A percentile compares a stretch with the other conserved stretches of the same genome.
phyloP scores from a whole-genome alignment of 2,329 filamentous ascomycete genomes.

The Peltaster fructicola region DNA sequence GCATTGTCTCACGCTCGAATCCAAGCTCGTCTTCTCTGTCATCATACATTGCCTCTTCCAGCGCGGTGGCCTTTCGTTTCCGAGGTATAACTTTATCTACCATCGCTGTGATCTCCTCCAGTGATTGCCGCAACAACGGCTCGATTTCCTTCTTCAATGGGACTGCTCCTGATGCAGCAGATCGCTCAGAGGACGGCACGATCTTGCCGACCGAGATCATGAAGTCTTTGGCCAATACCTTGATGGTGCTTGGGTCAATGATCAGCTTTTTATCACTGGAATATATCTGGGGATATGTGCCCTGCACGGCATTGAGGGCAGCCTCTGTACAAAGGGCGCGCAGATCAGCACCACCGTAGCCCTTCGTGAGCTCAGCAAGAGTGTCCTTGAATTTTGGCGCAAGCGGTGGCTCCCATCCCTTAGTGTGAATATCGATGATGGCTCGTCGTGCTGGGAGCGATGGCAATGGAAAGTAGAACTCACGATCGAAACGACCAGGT shows the following conservation, averaged over 20 bases:
- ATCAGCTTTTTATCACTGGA: slow-evolving; percentile 73
- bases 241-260: slow-evolving; percentile 70
- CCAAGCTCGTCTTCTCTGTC: slow-evolving; percentile 67
- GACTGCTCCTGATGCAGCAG: slow-evolving; percentile 65
- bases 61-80: slow-evolving; percentile 68
- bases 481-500: slow-evolving; percentile 86
- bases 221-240: slow-evolving; percentile 82
- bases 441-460: slow-evolving; percentile 61
- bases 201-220: slow-evolving; percentile 96
- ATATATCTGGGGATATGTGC: slow-evolving; percentile 94
- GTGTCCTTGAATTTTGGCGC: slow-evolving; percentile 62
- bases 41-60: slow-evolving; percentile 90
- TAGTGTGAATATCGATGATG: slow-evolving; percentile 90
- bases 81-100: slow-evolving; percentile 63
- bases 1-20: slow-evolving; percentile 65
- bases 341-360: slow-evolving; percentile 89
- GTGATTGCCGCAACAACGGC: slow-evolving; percentile 58
- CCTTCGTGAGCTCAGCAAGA: slow-evolving; percentile 77
- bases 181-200: slow-evolving; percentile 83
- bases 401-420: slow-evolving; percentile 70
- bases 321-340: slow-evolving; percentile 91
- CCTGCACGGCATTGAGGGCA: slow-evolving; percentile 84
- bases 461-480: slow-evolving; percentile 94
- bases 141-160: slow-evolving; percentile 65
- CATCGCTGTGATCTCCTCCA: slow-evolving; percentile 45